Base-by-base conservation (phyloP, 345 rosid genomes). In the Anacardium occidentale region DNA sequence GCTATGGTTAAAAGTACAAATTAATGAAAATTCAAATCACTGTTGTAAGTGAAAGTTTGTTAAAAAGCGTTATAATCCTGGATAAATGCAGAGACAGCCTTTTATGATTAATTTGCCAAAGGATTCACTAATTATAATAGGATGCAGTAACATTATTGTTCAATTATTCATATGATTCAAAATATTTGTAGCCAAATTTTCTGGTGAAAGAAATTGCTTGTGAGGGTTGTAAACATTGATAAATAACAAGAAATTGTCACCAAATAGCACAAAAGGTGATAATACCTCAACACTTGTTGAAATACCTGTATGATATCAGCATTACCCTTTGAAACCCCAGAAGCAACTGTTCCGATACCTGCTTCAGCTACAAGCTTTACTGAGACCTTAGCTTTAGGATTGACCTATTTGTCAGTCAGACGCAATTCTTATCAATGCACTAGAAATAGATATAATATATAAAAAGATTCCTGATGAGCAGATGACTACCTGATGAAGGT, bases 291-390 rank as follows among this genome's bases (percentile, higher is more conserved):
- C 53, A 14, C 51, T 59, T 60, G 55, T 44, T 47, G 22, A 14
- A 14, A 47, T 83, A 94, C 98, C 98, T 95, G 99, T 75, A 95
- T 87, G 55, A 95, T 73, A 83, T 95, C 98, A 57, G 98, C 99
- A 75, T 95, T 95, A 83, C 96, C 99, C 91, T 95, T 92, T 29
- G 99, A 93, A 84, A 95, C 99, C 26, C 99, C 98, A 66, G 99
- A 95, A 76, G 97, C 98, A 79, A 95, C 99, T 15, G 98, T 95
- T 69, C 99, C 99, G 17, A 95, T 95, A 51, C 99, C 98, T 79
- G 98, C 99, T 87, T 95, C 98, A 26, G 94, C 98, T 13, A 95
- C 99, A 4, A 95, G 94, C 88, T 95, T 95, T 76, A 95, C 98
- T 32, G 97, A 92, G 57, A 92, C 99, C 91, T 95, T 95, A 44